phyloP scores from a whole-genome alignment of 176 grass and related monocot genomes.

The Stipa capillata region DNA sequence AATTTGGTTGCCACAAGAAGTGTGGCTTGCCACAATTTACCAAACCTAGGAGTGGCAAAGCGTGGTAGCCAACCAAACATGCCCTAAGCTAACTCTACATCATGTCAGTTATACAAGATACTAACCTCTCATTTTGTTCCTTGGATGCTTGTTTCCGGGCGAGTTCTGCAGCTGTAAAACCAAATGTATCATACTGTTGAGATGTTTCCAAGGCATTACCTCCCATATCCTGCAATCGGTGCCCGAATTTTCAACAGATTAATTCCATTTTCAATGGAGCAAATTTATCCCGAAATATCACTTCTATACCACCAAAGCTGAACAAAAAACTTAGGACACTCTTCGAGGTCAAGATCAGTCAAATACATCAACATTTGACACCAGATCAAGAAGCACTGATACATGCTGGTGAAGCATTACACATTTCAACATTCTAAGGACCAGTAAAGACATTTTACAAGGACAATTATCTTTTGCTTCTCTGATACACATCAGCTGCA shows the following conservation, averaged over 20 bases:
- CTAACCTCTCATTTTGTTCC: conserved; percentile 82
- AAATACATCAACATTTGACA: not conserved
- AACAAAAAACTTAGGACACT: not conserved
- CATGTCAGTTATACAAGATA: not conserved
- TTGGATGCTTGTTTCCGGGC: conserved; percentile 74
- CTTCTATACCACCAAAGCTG: not conserved
- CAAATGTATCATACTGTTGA: conserved; percentile 92
- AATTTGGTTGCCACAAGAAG: too few species aligned
- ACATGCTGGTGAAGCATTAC: not conserved
- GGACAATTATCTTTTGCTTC: not conserved
- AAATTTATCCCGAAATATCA: not conserved
- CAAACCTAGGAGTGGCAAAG: not conserved
- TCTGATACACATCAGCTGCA: not conserved
- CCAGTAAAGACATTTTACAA: not conserved
- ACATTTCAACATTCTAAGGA: not conserved
- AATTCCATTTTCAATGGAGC: not conserved
- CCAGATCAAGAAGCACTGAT: not conserved
- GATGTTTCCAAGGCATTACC: conserved; percentile 83
- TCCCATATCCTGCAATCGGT: conserved; percentile 72
- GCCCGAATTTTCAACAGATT: not conserved
- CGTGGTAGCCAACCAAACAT: not conserved
- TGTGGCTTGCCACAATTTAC: too few species aligned
- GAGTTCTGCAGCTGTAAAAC: conserved; percentile 77
- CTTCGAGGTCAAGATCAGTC: not conserved
- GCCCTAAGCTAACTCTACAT: not conserved